Conservation (phyloP, 257 asterid genomes). For the Plectranthus barbatus region DNA sequence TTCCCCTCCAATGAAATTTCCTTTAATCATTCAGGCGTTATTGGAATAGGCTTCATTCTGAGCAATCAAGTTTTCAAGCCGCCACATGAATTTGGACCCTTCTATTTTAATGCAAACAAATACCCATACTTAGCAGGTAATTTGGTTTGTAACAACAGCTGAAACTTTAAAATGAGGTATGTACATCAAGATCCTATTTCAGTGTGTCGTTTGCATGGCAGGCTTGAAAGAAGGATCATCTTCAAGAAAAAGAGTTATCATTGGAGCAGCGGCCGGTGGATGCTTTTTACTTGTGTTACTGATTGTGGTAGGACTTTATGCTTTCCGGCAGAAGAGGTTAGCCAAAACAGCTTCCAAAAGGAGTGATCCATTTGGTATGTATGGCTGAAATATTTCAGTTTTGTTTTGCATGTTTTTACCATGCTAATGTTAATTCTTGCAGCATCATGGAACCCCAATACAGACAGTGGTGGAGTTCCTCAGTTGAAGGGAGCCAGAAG, state of each 20-base stretch:
- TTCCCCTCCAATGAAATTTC: conserved; percentile 51
- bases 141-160: neutral
- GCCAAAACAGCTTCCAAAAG: conserved; percentile 62
- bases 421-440: conserved; percentile 6
- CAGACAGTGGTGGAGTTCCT: conserved; percentile 75
- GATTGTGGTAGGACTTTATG: conserved; percentile 60
- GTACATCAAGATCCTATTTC: neutral
- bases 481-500: conserved; percentile 62
- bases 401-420: neutral
- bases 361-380: conserved; percentile 69
- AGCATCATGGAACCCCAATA: conserved; percentile 66
- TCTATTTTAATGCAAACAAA: conserved; percentile 29
- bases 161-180: neutral
- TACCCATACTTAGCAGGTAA: conserved; percentile 54
- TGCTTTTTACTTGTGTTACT: conserved; percentile 38
- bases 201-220: neutral
- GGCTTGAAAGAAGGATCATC: conserved; percentile 25
- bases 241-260: conserved; percentile 27
- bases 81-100: conserved; percentile 63
- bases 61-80: conserved; percentile 91
- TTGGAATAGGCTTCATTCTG: conserved; percentile 47
- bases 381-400: conserved; percentile 6
- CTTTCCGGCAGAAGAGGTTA: conserved; percentile 60
- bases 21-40: conserved; percentile 58
- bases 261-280: conserved; percentile 75